Percentiles rank a stretch among this genome's conserved stretches.
Evolutionary conservation across 2,329 filamentous ascomycete genomes (phyloP).

Genomic region (Hyphodiscus sp.): DNA sequence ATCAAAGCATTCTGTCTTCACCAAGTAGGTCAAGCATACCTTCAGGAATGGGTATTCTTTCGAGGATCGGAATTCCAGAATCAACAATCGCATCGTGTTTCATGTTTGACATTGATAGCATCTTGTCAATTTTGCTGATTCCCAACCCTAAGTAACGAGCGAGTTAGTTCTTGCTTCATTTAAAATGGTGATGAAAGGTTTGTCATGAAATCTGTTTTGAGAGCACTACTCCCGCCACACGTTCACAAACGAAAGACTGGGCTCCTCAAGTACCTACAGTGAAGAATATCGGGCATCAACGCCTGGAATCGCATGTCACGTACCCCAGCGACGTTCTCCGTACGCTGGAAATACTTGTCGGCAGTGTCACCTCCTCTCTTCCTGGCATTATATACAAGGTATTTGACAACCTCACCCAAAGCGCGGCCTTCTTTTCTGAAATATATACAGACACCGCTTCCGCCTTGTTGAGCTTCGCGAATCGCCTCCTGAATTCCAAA

Average conservation of each 20-base stretch:
- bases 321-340: constrained; percentile 94
- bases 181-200: too few relatives aligned
- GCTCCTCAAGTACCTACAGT: constrained; percentile 46
- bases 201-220: too few relatives aligned
- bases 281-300: constrained; percentile 93
- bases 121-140: constrained; percentile 96
- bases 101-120: constrained; percentile 81
- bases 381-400: constrained; percentile 66
- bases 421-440: constrained; percentile 97
- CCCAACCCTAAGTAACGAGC: constrained; percentile 53
- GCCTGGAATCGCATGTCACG: constrained; percentile 98
- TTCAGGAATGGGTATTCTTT: not conserved
- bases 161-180: too few relatives aligned
- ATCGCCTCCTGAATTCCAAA: constrained; percentile 97
- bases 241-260: too few relatives aligned
- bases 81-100: not conserved
- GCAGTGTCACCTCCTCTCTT: constrained; percentile 75
- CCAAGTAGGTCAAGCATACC: constrained; percentile 51
- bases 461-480: constrained; percentile 74
- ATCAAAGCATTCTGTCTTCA: constrained; percentile 72
- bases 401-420: constrained; percentile 69
- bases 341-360: constrained; percentile 91
- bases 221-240: too few relatives aligned
- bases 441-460: constrained; percentile 65
- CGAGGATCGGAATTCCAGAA: not conserved